Conservation (phyloP, 306 rosid species). For the Myrica gale region DNA sequence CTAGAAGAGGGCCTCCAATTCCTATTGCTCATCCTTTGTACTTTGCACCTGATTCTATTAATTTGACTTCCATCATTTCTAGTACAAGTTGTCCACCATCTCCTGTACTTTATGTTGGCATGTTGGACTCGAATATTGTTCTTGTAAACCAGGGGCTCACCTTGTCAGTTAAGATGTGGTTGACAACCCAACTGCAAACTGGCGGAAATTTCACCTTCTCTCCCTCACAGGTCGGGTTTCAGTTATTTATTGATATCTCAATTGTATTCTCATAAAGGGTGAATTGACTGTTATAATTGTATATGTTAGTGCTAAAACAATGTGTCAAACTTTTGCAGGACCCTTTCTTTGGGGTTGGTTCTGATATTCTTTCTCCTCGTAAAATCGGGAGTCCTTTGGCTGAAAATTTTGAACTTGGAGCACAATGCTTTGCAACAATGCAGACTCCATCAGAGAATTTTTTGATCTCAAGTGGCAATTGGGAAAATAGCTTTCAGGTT, state of each 20-base stretch:
- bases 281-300: conserved; percentile 5
- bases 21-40: conserved; percentile 92
- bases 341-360: conserved; percentile 85
- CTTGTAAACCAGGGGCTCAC: conserved; percentile 78
- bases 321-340: conserved; percentile 55
- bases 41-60: conserved; percentile 91
- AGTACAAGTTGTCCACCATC: conserved; percentile 54
- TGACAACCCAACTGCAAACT: conserved; percentile 84
- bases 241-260: conserved; percentile 32
- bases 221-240: conserved; percentile 69
- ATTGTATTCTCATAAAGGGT: conserved; percentile 11
- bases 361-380: conserved; percentile 74
- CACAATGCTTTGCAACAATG: conserved; percentile 83
- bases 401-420: conserved; percentile 85
- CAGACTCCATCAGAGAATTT: conserved; percentile 74
- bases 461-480: conserved; percentile 90
- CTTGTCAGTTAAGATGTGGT: conserved; percentile 86
- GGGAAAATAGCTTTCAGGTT: conserved; percentile 98
- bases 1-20: conserved; percentile 97
- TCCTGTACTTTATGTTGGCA: conserved; percentile 59
- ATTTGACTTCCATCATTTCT: conserved; percentile 68
- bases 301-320: conserved; percentile 21
- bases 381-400: conserved; percentile 88
- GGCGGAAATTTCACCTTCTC: conserved; percentile 98
- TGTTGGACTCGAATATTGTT: conserved; percentile 75